These are phyloP conservation scores for Saturnispora silvae DNA, from an alignment of 805 yeast genomes.

Conservation along the genomic window DNA sequence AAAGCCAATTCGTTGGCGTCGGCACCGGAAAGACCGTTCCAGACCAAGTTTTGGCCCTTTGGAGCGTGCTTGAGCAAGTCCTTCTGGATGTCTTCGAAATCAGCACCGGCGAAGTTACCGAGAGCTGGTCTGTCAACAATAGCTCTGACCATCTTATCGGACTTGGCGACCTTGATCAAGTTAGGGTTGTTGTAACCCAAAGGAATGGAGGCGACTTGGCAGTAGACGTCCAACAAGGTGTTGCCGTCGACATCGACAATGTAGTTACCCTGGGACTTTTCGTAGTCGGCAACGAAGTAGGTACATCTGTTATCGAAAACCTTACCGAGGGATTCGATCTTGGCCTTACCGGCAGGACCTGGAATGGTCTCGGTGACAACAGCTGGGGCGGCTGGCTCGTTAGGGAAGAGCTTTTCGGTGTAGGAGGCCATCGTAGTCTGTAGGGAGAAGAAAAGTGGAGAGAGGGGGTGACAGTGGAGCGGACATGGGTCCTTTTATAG, in stretches of 20 bases:
- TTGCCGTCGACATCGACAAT: conserved; percentile 76
- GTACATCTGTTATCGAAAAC: conserved; percentile 66
- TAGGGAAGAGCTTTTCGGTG: conserved; percentile 55
- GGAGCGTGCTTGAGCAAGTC: conserved; percentile 69
- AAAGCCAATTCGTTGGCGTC: conserved; percentile 85
- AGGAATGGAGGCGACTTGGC: conserved; percentile 79
- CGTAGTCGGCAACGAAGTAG: conserved; percentile 68
- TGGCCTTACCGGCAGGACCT: conserved; percentile 58
- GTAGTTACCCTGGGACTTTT: conserved; percentile 69
- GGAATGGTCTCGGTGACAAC: conserved; percentile 55
- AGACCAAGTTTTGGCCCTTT: conserved; percentile 59
- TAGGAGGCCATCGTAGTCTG: conserved; percentile 26
- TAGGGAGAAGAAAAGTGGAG: not conserved
- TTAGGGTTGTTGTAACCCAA: conserved; percentile 82
- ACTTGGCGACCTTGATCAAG: conserved; percentile 53
- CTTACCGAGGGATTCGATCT: conserved; percentile 42
- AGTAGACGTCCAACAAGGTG: conserved; percentile 60
- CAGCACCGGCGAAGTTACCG: conserved; percentile 70
- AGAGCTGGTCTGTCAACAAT: conserved; percentile 76
- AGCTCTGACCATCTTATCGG: conserved; percentile 62
- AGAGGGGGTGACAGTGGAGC: not conserved
- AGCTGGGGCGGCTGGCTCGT: conserved; percentile 66
- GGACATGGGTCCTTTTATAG: not conserved
- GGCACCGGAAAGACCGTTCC: conserved; percentile 78
- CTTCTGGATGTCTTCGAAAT: conserved; percentile 39